Base-by-base conservation (phyloP, 495 filamentous ascomycete genomes). In the Penicillium paradoxum region DNA sequence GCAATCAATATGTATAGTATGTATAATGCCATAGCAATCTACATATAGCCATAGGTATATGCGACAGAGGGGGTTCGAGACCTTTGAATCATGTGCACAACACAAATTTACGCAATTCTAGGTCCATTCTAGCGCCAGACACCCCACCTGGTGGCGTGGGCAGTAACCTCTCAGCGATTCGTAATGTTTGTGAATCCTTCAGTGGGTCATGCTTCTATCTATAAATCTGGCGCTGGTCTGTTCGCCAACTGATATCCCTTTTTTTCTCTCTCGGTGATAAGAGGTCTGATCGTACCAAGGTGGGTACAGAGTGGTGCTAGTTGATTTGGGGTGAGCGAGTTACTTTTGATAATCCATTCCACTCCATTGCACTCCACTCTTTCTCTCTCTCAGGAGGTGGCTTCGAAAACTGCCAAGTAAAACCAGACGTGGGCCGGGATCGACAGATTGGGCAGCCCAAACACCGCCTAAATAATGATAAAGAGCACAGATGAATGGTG, bases 151-250 rank as follows among this genome's bases (percentile, higher is more conserved):
- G 58, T 54, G 58, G 54, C 54, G 53, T 46, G 36, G 49, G 30
- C 19, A 32, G 25, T 45, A 30, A 54, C 19, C 17, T 47, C 45
- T 57, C 42, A 21, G 47, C 42, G 43, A 52, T 61, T 57, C 50
- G 54, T 61, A 57, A 57, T 55, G 46, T 42, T 40, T 24, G 33
- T 50, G 45, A 45, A 40, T 40, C 18, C 53, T 39, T 46, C 10
- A n/a, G 48, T 51, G 54, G 45, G 49, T 50, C 41, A 36, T 51
- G 5, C 32, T 61, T 61, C 58, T 61, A 61, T 57, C 34, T 61
- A 53, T 56, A 55, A 56, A 15, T 34, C 38, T 32, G 18, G 21
- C 15, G n/a, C n/a, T n/a, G n/a, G 34, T 48, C 34, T 29, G 46
- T 39, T 49, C n/a, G 33, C 30, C 13, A 3, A n/a, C 19, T 27